Base-by-base conservation (phyloP, 768 basidiomycete species). In the Boletellus emodensis region DNA sequence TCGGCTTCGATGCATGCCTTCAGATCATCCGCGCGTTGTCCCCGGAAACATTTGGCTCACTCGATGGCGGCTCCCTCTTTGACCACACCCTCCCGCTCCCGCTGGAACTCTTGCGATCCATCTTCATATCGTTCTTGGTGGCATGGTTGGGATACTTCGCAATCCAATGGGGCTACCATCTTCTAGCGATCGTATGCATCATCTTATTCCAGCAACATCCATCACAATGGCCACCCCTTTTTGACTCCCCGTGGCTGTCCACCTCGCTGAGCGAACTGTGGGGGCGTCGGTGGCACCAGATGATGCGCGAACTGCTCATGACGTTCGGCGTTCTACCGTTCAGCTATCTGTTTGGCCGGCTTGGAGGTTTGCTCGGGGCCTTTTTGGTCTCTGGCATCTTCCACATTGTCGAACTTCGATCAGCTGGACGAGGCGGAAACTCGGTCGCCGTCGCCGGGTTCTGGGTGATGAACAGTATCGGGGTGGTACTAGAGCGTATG, bases 261-360 rank as follows among this genome's bases (percentile, higher is more conserved):
- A 79, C 77, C 3, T 84, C 83, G 2, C 61, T 87, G 33, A 70
- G 69, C 38, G 76, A 84, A 12, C 76, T 83, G 47, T 87, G 85
- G 85, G 70, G 76, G 0, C 63, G 56, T 51, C 70, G 80, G 22
- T 87, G 85, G 85, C 85, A 87, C 58, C 83, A 85, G 58, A 55
- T 81, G 13, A 80, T 85, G 62, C 75, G 84, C 20, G 72, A 79
- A 37, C 55, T 68, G 20, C 81, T 86, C 56, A 62, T 84, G 39
- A 57, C 62, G 6, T 50, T 79, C 14, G 84, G 82, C 12, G 67
- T 67, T 2, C 66, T 64, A 26, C 81, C 81, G 0, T 55, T 78
- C 17, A 54, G 59, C n/a, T 58, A 61, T 44, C 35, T 83, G 4
- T 63, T 79, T 32, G 83, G 84, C 4, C 74, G 75, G 11, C 47